Conservation (phyloP, 1,284 basidiomycete species). For the Sutorius eximius region DNA sequence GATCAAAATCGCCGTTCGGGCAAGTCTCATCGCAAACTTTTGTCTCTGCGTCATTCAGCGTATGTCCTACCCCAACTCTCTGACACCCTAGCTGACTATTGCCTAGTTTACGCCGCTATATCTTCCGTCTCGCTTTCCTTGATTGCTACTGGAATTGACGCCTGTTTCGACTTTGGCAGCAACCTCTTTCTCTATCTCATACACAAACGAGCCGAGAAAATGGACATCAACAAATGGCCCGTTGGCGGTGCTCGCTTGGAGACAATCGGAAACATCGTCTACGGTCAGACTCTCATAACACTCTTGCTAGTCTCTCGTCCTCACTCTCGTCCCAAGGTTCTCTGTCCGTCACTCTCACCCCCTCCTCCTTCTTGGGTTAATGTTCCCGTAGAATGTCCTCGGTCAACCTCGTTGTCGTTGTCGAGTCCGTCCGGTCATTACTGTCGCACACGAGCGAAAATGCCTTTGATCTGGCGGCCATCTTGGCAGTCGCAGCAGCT, state of each 20-base stretch:
- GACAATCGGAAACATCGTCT: slow-evolving; percentile 89
- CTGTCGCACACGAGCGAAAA: slow-evolving; percentile 61
- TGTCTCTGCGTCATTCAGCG: slow-evolving; percentile 67
- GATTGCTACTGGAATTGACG: slow-evolving; percentile 87
- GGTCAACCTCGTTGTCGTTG: slow-evolving; percentile 83
- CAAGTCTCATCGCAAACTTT: slow-evolving; percentile 79
- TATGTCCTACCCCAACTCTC: slow-evolving; percentile 35
- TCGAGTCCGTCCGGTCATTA: slow-evolving; percentile 78
- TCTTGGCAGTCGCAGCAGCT: slow-evolving; percentile 81
- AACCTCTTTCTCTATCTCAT: slow-evolving; percentile 85
- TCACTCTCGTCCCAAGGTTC: slow-evolving; percentile 50
- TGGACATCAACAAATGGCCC: slow-evolving; percentile 88
- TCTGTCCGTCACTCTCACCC: slow-evolving; percentile 47
- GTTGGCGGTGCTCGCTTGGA: slow-evolving; percentile 88
- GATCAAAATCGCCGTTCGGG: slow-evolving; percentile 88
- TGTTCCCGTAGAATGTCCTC: slow-evolving; percentile 67
- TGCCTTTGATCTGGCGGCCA: slow-evolving; percentile 78
- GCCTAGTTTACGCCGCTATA: slow-evolving; percentile 82
- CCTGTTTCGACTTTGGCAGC: slow-evolving; percentile 89
- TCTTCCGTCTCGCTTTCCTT: slow-evolving; percentile 85
- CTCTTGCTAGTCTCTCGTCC: neutral
- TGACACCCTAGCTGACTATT: neutral
- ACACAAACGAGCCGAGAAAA: slow-evolving; percentile 68
- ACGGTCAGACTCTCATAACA: slow-evolving; percentile 51
- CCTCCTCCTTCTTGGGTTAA: neutral